Conservation (phyloP, 805 yeast species). For the Ogataea trehaloabstinens region DNA sequence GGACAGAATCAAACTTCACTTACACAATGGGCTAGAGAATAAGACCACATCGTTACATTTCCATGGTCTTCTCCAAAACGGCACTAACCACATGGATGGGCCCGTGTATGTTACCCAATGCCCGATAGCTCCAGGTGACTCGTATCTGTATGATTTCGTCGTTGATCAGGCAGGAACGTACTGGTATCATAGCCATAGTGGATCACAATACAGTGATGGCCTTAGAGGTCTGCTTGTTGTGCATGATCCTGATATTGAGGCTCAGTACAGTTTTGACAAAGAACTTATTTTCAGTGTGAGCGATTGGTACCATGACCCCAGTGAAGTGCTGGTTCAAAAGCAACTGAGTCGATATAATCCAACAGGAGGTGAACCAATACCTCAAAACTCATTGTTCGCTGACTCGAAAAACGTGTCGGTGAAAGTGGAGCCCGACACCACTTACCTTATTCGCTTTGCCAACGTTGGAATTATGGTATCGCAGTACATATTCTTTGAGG, state of each 20-base stretch:
- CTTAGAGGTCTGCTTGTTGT: slow-evolving; percentile 66
- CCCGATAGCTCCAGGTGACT: slow-evolving; percentile 69
- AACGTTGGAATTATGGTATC: slow-evolving; percentile 74
- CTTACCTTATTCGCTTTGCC: slow-evolving; percentile 61
- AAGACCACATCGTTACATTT: slow-evolving; percentile 66
- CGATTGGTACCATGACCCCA: slow-evolving; percentile 63
- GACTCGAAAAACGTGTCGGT: slow-evolving; percentile 60
- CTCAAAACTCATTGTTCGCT: slow-evolving; percentile 62
- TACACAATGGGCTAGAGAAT: slow-evolving; percentile 56
- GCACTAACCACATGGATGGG: slow-evolving; percentile 68
- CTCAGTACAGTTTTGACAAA: slow-evolving; percentile 61
- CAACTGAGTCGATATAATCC: slow-evolving; percentile 71
- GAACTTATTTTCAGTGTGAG: slow-evolving; percentile 55
- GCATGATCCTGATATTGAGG: slow-evolving; percentile 46
- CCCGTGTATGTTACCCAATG: slow-evolving; percentile 79
- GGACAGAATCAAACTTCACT: slow-evolving; percentile 56
- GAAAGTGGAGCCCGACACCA: slow-evolving; percentile 54
- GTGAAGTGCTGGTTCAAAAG: slow-evolving; percentile 42
- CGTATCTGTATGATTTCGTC: slow-evolving; percentile 67
- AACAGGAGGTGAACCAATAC: slow-evolving; percentile 83
- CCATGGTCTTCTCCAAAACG: slow-evolving; percentile 74
- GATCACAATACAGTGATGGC: slow-evolving; percentile 78
- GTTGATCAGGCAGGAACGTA: slow-evolving; percentile 73
- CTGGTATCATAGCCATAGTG: slow-evolving; percentile 83
- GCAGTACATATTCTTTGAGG: slow-evolving; percentile 66